These are phyloP conservation scores for Pelargonium australe DNA, from an alignment of 441 rosid genomes.

Conservation along the genomic window DNA sequence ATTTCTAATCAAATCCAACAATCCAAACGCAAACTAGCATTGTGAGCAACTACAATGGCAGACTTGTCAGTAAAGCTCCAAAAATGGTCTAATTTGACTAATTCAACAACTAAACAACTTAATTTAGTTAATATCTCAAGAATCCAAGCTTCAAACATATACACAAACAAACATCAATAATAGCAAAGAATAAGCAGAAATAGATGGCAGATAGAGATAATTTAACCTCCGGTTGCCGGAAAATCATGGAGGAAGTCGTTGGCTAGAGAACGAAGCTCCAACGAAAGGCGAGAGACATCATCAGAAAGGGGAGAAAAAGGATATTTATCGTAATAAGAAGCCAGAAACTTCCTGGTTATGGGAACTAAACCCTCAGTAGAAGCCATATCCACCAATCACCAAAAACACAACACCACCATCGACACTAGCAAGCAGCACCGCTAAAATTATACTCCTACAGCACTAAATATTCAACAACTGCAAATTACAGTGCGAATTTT, in stretches of 20 bases:
- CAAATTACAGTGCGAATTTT: no score
- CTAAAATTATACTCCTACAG: no score
- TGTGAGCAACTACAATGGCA: no score
- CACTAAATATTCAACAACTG: no score
- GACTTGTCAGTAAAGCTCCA: no score
- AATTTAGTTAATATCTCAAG: not conserved
- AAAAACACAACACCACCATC: not conserved
- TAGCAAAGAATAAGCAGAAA: not conserved
- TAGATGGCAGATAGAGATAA: not conserved
- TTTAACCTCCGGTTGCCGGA: conserved; percentile 55
- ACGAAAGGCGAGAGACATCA: conserved; percentile 56
- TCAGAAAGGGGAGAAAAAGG: conserved; percentile 65
- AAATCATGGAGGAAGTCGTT: conserved; percentile 40
- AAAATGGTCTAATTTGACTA: no score
- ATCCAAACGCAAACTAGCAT: no score
- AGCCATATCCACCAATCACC: conserved; percentile 38
- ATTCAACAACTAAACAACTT: not conserved
- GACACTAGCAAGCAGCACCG: no score
- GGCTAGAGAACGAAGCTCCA: conserved; percentile 54
- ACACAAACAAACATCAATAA: no score
- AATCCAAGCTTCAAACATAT: not conserved
- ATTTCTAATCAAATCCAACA: not conserved
- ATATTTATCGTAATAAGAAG: conserved; percentile 72
- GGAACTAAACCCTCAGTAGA: conserved; percentile 85
- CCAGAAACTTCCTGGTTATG: conserved; percentile 64